phyloP scores from a whole-genome alignment of 805 yeast genomes.

The Saccharomycopsis malanga region DNA sequence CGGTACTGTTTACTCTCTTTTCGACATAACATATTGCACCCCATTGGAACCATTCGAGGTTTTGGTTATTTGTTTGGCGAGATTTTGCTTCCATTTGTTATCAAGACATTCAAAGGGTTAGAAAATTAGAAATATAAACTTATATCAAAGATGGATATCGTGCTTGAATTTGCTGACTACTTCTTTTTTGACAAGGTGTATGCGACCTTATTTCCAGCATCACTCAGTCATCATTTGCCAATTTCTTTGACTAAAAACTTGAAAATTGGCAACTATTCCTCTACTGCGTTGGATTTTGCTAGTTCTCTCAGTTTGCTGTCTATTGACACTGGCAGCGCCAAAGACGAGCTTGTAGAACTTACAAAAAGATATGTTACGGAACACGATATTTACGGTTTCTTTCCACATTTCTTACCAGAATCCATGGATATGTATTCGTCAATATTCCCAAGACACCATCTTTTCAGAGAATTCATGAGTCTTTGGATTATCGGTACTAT shows the following conservation, averaged over 20 bases:
- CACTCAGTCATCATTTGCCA: constrained; percentile 36
- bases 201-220: constrained; percentile 58
- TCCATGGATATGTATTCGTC: constrained; percentile 57
- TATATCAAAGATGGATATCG: constrained; percentile 90
- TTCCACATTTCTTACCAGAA: constrained; percentile 52
- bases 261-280: constrained; percentile 22
- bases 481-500: constrained; percentile 63
- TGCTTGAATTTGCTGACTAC: constrained; percentile 72
- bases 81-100: not conserved
- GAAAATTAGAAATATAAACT: too few species aligned
- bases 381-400: constrained; percentile 50
- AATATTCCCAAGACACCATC: constrained; percentile 60
- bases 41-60: too few species aligned
- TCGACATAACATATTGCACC: too few species aligned
- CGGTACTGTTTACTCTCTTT: not conserved
- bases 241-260: constrained; percentile 24
- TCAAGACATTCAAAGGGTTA: too few species aligned
- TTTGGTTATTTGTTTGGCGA: not conserved
- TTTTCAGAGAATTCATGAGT: constrained; percentile 63
- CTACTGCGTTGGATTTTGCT: constrained; percentile 17
- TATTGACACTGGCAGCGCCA: not conserved
- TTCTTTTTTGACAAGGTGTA: constrained; percentile 68
- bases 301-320: not conserved
- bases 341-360: constrained; percentile 4
- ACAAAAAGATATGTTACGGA: constrained; percentile 17